phyloP scores from a whole-genome alignment of 179 eudicot species.

The Carnegiea gigantea region DNA sequence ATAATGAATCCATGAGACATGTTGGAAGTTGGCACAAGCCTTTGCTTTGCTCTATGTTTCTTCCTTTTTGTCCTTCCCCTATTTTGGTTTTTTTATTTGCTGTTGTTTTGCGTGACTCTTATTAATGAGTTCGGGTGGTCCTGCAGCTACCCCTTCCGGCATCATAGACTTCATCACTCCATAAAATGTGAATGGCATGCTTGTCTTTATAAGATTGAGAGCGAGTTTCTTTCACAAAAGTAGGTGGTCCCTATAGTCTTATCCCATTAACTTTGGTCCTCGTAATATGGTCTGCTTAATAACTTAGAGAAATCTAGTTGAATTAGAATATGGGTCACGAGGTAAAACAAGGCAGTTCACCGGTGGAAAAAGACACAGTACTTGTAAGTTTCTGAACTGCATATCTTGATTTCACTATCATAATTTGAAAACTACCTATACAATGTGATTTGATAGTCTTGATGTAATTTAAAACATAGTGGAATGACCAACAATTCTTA shows the following conservation, averaged over 20 bases:
- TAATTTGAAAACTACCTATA: too few relatives aligned
- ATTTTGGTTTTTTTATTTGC: too few relatives aligned
- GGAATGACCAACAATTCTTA: too few relatives aligned
- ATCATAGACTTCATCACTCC: background rate
- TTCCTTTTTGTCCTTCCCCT: background rate
- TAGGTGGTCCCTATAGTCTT: background rate
- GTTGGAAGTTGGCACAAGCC: background rate
- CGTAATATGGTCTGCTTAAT: background rate
- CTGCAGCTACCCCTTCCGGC: background rate
- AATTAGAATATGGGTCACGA: background rate
- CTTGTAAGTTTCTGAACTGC: too few relatives aligned
- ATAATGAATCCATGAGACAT: conserved; percentile 13
- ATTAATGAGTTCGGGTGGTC: background rate
- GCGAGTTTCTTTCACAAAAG: background rate
- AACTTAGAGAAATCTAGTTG: too few relatives aligned
- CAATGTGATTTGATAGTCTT: too few relatives aligned
- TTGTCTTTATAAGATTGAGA: background rate
- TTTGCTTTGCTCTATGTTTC: background rate
- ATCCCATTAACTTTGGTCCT: background rate
- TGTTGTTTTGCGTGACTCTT: background rate
- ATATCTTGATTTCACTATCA: too few relatives aligned
- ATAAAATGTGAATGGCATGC: conserved; percentile 6
- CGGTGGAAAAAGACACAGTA: too few relatives aligned
- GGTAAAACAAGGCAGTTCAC: too few relatives aligned
- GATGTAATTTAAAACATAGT: too few relatives aligned